These are phyloP conservation scores for Xerocomus nothofagi DNA, from an alignment of 1,284 basidiomycete genomes.

Conservation along the genomic window DNA sequence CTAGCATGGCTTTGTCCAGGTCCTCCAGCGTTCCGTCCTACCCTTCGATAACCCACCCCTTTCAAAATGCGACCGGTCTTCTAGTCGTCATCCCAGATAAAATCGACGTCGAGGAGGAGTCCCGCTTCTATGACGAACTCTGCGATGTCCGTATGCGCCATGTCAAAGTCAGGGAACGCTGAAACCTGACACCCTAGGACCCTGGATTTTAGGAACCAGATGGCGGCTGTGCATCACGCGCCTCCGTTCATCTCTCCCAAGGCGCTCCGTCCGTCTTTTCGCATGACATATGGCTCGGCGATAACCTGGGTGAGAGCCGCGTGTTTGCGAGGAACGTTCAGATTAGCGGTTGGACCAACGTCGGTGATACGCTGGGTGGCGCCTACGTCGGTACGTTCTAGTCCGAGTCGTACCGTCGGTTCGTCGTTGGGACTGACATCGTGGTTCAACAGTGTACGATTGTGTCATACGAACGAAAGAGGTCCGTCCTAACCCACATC, in stretches of 20 bases:
- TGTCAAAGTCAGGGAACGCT: not conserved
- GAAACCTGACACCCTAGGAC: not conserved
- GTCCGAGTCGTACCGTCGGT: no score
- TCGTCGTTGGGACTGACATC: not conserved
- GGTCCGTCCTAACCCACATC: conserved; percentile 27
- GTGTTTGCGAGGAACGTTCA: conserved; percentile 62
- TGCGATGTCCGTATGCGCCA: conserved; percentile 37
- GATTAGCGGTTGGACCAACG: conserved; percentile 67
- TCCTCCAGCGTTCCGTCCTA: not conserved
- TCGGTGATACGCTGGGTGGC: conserved; percentile 59
- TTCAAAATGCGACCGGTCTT: conserved; percentile 24
- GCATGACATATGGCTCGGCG: conserved; percentile 59
- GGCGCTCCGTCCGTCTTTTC: conserved; percentile 62
- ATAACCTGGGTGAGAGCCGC: conserved; percentile 51
- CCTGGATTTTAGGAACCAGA: conserved; percentile 24
- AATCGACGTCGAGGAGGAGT: conserved; percentile 50
- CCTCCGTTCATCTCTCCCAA: conserved; percentile 29
- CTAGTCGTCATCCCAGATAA: conserved; percentile 33
- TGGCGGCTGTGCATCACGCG: conserved; percentile 8
- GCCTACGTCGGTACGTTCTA: conserved; percentile 65
- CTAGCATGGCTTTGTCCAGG: conserved; percentile 12
- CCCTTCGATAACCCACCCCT: conserved; percentile 19
- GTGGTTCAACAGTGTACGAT: conserved; percentile 51
- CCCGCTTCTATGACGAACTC: conserved; percentile 47
- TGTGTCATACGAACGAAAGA: conserved; percentile 64